phyloP scores from a whole-genome alignment of 2,329 filamentous ascomycete species.

The Colletotrichum ledebouriae region DNA sequence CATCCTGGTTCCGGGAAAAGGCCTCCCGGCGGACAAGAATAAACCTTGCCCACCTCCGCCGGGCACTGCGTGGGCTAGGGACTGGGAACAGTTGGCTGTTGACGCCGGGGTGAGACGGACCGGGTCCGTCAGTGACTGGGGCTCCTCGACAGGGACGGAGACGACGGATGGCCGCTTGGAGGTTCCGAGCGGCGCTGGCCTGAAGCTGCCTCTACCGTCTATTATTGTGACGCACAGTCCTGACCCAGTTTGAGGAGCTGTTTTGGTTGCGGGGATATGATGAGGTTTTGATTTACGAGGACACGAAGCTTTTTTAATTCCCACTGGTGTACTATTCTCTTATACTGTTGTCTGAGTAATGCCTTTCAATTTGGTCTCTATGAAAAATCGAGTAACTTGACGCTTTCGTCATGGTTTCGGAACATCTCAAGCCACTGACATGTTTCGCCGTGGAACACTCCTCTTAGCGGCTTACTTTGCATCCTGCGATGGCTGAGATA shows the following conservation, averaged over 20 bases:
- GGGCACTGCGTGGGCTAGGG: constrained; percentile 42
- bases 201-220: constrained; percentile 38
- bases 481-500: too few relatives aligned
- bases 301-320: constrained; percentile 9
- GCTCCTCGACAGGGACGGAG: constrained; percentile 26
- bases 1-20: constrained; percentile 39
- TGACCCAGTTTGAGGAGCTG: constrained; percentile 4
- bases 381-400: too few relatives aligned
- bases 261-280: background rate
- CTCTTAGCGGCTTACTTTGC: too few relatives aligned
- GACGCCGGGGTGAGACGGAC: constrained; percentile 40
- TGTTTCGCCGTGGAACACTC: too few relatives aligned
- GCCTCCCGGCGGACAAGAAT: constrained; percentile 13
- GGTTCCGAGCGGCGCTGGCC: background rate
- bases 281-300: background rate
- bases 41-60: constrained; percentile 41
- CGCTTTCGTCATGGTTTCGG: too few relatives aligned
- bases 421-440: too few relatives aligned
- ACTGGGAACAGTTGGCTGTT: constrained; percentile 43
- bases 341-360: too few relatives aligned
- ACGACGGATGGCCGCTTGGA: constrained; percentile 20
- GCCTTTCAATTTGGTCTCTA: too few relatives aligned
- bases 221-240: constrained; percentile 41
- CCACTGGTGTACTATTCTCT: background rate
- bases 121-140: constrained; percentile 37